Percentiles rank a stretch among this genome's conserved stretches.
Evolutionary conservation across 78 protist species (phyloP).

Genomic region (Protostelium mycophagum): DNA sequence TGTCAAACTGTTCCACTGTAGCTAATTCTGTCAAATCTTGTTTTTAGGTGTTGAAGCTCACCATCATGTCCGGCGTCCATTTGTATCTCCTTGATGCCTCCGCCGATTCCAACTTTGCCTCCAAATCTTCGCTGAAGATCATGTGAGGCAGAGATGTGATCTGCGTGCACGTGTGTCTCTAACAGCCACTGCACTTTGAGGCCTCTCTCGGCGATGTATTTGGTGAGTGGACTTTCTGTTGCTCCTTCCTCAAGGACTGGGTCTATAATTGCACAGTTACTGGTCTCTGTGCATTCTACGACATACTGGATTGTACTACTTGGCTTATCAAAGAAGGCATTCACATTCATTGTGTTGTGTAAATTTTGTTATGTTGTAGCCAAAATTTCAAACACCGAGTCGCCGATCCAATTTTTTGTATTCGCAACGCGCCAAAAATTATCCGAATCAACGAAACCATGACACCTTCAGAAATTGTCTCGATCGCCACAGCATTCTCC

Average conservation of each 20-base stretch:
- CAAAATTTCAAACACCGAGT: too few species aligned
- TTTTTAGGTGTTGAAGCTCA: constrained; percentile 11
- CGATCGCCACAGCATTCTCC: too few species aligned
- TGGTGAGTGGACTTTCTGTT: constrained; percentile 20
- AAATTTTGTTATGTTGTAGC: too few species aligned
- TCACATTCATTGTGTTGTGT: not conserved
- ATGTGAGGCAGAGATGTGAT: constrained; percentile 41
- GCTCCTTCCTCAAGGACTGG: constrained; percentile 35
- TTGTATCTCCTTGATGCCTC: constrained; percentile 24
- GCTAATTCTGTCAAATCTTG: constrained; percentile 12
- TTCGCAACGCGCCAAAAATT: too few species aligned
- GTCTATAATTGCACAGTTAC: constrained; percentile 53
- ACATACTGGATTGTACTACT: not conserved
- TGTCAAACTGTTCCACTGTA: constrained; percentile 53
- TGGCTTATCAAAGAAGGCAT: not conserved
- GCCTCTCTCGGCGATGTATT: constrained; percentile 13
- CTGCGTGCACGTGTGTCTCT: constrained; percentile 70
- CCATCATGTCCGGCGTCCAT: constrained; percentile 5
- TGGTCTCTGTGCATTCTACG: constrained; percentile 4
- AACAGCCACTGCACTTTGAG: constrained; percentile 42
- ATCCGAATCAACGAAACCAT: too few species aligned
- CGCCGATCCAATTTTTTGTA: too few species aligned
- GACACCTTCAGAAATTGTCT: too few species aligned
- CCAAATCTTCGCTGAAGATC: not conserved
- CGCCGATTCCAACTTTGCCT: constrained; percentile 45